phyloP scores from a whole-genome alignment of 1,284 basidiomycete genomes.

The Papiliotrema nemorosa region DNA sequence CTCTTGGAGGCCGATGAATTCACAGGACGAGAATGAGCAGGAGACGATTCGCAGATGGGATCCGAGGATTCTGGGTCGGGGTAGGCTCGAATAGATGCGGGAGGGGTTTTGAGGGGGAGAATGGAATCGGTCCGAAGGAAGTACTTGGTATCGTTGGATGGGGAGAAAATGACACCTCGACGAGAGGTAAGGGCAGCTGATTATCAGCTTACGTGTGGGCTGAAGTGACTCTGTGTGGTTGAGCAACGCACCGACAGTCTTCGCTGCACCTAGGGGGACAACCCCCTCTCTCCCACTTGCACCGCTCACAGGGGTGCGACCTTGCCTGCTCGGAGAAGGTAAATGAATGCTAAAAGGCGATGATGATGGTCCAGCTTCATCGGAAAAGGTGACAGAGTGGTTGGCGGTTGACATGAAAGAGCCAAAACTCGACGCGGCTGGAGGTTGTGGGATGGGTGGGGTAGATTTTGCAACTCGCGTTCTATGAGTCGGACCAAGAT shows the following conservation, averaged over 20 bases:
- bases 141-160: conserved; percentile 31
- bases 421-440: neutral
- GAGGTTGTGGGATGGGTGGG: neutral
- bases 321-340: neutral
- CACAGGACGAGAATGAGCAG: neutral
- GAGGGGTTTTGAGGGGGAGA: conserved; percentile 15
- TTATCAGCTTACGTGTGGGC: neutral
- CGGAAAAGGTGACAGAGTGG: conserved; percentile 10
- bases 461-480: too few species aligned
- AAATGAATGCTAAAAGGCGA: neutral
- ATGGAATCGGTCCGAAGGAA: conserved; percentile 36
- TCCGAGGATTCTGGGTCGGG: conserved; percentile 12
- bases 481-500: too few species aligned
- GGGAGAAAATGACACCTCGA: conserved; percentile 37
- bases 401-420: conserved; percentile 4
- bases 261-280: conserved; percentile 8
- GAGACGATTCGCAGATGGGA: conserved; percentile 7
- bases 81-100: conserved; percentile 28
- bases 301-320: neutral
- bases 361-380: conserved; percentile 9
- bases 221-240: neutral
- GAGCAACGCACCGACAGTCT: conserved; percentile 8
- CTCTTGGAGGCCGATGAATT: conserved; percentile 9
- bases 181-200: conserved; percentile 5
- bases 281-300: neutral